Conservation (phyloP, 306 rosid species). For the Inga leiocalycina region DNA sequence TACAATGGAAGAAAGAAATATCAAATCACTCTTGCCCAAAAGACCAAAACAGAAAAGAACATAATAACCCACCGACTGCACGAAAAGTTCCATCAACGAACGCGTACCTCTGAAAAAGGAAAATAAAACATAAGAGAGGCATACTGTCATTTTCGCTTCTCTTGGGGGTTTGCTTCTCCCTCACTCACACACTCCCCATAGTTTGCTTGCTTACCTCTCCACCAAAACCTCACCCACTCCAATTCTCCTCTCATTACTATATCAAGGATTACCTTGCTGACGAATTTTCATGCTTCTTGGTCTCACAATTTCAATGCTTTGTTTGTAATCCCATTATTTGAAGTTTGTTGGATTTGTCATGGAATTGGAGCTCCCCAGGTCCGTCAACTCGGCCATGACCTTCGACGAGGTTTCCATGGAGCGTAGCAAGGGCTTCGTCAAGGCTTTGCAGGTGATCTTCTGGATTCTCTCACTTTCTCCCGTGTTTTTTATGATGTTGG, state of each 20-base stretch:
- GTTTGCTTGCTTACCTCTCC: constrained; percentile 30
- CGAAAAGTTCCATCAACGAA: constrained; percentile 1
- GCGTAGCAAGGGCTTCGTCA: constrained; percentile 92
- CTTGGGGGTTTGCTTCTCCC: constrained; percentile 46
- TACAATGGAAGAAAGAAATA: not conserved
- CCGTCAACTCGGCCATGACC: constrained; percentile 70
- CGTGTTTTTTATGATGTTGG: not conserved
- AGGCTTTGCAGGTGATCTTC: constrained; percentile 85
- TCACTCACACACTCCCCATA: constrained; percentile 40
- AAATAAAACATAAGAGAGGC: not conserved
- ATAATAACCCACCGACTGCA: not conserved
- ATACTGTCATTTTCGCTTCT: constrained; percentile 47
- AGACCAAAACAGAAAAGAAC: not conserved
- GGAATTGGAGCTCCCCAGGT: constrained; percentile 68
- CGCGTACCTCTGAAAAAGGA: not conserved
- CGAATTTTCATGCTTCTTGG: not conserved
- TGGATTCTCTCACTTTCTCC: not conserved
- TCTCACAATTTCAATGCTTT: not conserved
- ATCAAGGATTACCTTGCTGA: constrained; percentile 19
- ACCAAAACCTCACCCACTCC: constrained; percentile 42
- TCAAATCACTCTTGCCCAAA: not conserved
- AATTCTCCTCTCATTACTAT: constrained; percentile 21
- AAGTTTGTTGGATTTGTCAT: constrained; percentile 35
- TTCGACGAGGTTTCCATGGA: constrained; percentile 97
- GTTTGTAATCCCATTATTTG: not conserved